Conservation (phyloP, 495 filamentous ascomycete species). For the Geopyxis carbonaria region DNA sequence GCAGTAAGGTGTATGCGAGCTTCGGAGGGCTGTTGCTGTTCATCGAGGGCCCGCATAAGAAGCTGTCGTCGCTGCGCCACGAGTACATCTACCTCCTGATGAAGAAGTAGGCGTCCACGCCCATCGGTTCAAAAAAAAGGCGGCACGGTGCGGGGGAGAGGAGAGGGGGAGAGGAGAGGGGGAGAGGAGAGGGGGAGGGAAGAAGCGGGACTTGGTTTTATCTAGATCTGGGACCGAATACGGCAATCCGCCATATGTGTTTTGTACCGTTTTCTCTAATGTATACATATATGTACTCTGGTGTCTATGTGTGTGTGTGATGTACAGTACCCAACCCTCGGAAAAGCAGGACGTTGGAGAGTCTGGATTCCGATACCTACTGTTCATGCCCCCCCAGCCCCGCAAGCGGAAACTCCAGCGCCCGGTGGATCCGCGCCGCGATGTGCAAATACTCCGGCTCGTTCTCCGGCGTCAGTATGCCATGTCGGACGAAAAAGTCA, state of each 20-base stretch:
- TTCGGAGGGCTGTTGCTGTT: conserved; percentile 83
- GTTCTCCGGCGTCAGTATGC: conserved; percentile 63
- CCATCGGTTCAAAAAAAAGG: too few species aligned
- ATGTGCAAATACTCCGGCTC: conserved; percentile 72
- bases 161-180: neutral
- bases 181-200: neutral
- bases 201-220: neutral
- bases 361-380: too few species aligned
- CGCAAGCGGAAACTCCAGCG: conserved; percentile 54
- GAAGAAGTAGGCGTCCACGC: conserved; percentile 65
- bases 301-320: too few species aligned
- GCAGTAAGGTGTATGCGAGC: conserved; percentile 76
- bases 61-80: conserved; percentile 71
- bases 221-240: too few species aligned
- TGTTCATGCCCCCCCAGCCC: too few species aligned
- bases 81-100: conserved; percentile 85
- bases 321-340: too few species aligned
- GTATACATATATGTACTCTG: too few species aligned
- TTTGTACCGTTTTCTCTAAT: too few species aligned
- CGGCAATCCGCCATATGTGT: neutral
- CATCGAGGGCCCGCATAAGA: conserved; percentile 88
- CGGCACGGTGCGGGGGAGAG: neutral
- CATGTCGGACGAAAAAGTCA: conserved; percentile 83
- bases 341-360: too few species aligned
- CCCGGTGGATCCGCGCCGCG: conserved; percentile 54